Evolutionary conservation across 768 basidiomycete species (phyloP), one percentile per base, ranked within the genome.

Genomic region (Epithele typhae): DNA sequence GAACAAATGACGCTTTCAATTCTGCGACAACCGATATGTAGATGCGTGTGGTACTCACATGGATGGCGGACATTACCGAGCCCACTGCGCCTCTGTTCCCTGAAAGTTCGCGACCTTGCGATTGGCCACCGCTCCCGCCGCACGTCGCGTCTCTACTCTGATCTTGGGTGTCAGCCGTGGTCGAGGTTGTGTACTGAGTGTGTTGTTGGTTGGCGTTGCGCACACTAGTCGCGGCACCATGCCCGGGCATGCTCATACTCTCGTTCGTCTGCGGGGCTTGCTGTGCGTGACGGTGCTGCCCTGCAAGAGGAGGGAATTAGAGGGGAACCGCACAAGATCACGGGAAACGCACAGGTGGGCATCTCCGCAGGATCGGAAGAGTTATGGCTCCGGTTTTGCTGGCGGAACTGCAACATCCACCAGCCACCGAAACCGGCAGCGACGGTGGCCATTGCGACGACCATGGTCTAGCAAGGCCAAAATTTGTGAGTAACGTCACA

Each of bases 251-350:
- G 36, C 50, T 46, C 36, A 51, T 35, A 41, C 50, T 45, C 8
- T 42, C 50, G 37, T 51, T 51, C 44, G 45, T 46, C 25, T 46
- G 36, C 19, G 46, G 43, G 9, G 35, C 30, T 25, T 53, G 51
- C n/a, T 48, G 43, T 3, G 51, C 51, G 34, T 53, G 51, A 4
- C 51, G 51, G 39, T 40, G 47, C 23, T 53, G 51, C 51, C 51
- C 51, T 53, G 30, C 7, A 42, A n/a, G 12, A 24, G 12, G 6
- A 30, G 5, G 15, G 6, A 5, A 36, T 9, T 11, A n/a, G 12
- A 12, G 24, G 10, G 22, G 9, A 14, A 7, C 21, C n/a, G 2
- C 12, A 9, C 10, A 18, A 18, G 5, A 3, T 3, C n/a, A 10
- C 4, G 21, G 4, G 2, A 3, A 9, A 42, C 51, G 4, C 33